Evolutionary conservation across 208 protist species (phyloP).

Genomic region (Wallacemonas sp.): DNA sequence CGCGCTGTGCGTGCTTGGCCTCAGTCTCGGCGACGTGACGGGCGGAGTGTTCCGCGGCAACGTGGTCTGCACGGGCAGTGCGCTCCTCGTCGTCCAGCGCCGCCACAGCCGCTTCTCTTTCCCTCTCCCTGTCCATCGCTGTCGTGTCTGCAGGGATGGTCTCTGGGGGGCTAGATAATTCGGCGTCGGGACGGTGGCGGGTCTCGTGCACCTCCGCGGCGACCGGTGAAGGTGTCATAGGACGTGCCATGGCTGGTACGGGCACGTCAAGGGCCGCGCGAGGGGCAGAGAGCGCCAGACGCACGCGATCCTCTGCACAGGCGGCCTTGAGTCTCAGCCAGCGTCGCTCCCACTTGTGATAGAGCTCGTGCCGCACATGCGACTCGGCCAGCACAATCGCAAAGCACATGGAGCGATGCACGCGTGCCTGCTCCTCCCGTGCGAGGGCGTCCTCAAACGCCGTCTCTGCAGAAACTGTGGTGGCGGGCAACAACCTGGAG

Average conservation of each 20-base stretch:
- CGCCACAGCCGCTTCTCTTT: constrained; percentile 8
- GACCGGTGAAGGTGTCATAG: too few species aligned
- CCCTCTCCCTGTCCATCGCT: neutral
- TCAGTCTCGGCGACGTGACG: neutral
- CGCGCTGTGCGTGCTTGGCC: neutral
- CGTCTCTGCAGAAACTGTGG: neutral
- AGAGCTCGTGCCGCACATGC: constrained; percentile 49
- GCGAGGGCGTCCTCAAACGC: constrained; percentile 11
- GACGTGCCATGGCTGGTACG: neutral
- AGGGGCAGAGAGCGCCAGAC: constrained; percentile 10
- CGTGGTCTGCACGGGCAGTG: neutral
- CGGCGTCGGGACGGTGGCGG: too few species aligned
- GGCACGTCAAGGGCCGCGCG: too few species aligned
- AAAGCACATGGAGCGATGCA: constrained; percentile 41
- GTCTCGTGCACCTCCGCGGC: too few species aligned
- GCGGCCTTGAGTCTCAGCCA: constrained; percentile 29
- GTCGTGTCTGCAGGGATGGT: neutral
- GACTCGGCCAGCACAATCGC: constrained; percentile 64
- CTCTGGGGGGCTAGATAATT: too few species aligned
- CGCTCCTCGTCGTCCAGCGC: constrained; percentile 2
- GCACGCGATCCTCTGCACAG: constrained; percentile 42
- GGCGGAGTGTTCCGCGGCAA: neutral
- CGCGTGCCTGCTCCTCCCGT: constrained; percentile 11
- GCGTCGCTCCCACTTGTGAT: constrained; percentile 51
- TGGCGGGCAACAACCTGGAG: too few species aligned